Conservation (phyloP, 495 filamentous ascomycete genomes). For the Aspergillus affinis region DNA sequence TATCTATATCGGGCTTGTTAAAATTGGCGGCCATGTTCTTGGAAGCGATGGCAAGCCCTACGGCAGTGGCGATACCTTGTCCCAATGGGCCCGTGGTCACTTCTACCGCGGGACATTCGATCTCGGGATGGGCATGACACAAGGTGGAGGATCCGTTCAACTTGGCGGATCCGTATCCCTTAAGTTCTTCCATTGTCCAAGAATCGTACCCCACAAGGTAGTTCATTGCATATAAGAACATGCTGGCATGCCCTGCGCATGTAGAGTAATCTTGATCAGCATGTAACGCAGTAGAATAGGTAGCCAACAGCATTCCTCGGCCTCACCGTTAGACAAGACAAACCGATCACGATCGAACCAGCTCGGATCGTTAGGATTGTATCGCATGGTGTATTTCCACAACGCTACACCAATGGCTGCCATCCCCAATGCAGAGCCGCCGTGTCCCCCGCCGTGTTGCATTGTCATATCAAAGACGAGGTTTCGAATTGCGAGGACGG, state of each 20-base stretch:
- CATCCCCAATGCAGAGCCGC: constrained; percentile 85
- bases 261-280: too few relatives aligned
- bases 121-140: constrained; percentile 23
- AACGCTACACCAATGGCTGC: constrained; percentile 86
- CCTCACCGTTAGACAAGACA: constrained; percentile 69
- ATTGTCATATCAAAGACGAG: too few relatives aligned
- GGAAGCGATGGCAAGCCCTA: constrained; percentile 55
- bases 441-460: constrained; percentile 47
- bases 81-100: constrained; percentile 59
- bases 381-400: constrained; percentile 88
- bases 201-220: constrained; percentile 42
- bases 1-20: constrained; percentile 36
- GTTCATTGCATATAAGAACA: constrained; percentile 11
- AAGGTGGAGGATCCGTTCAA: too few relatives aligned
- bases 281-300: too few relatives aligned
- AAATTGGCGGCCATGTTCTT: constrained; percentile 51
- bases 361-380: constrained; percentile 88
- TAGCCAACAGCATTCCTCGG: too few relatives aligned
- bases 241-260: too few relatives aligned
- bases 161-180: too few relatives aligned
- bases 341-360: constrained; percentile 92
- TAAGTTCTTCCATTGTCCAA: too few relatives aligned
- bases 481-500: too few relatives aligned
- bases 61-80: constrained; percentile 57
- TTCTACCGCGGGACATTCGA: constrained; percentile 50